These are phyloP conservation scores for Zangia roseola DNA, from an alignment of 768 basidiomycete species.

Conservation along the genomic window DNA sequence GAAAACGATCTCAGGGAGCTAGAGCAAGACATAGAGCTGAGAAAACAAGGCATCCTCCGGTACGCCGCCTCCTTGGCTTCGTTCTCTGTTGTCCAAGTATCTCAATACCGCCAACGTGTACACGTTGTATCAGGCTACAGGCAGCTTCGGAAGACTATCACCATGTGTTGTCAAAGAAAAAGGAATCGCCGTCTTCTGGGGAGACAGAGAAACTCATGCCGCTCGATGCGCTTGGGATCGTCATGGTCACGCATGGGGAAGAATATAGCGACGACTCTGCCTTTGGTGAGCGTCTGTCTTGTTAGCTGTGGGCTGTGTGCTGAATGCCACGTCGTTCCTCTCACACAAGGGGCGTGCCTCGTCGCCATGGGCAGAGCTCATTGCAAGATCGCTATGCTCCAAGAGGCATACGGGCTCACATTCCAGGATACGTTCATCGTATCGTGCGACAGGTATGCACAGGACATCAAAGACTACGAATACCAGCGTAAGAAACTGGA, in stretches of 20 bases:
- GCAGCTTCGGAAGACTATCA: slow-evolving; percentile 72
- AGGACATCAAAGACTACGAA: slow-evolving; percentile 84
- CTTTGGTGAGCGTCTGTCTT: slow-evolving; percentile 48
- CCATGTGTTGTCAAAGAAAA: slow-evolving; percentile 71
- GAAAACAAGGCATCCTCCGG: slow-evolving; percentile 72
- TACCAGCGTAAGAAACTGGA: slow-evolving; percentile 82
- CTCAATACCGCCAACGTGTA: slow-evolving; percentile 3
- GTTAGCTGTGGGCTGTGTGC: background rate
- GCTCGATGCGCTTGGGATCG: slow-evolving; percentile 76
- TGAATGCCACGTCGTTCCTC: background rate
- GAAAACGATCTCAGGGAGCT: slow-evolving; percentile 74
- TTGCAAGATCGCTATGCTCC: slow-evolving; percentile 80
- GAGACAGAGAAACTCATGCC: slow-evolving; percentile 70
- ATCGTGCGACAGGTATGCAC: slow-evolving; percentile 61
- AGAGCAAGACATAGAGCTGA: slow-evolving; percentile 80
- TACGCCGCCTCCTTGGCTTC: slow-evolving; percentile 35
- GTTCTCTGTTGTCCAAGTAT: background rate
- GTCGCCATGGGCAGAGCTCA: slow-evolving; percentile 78
- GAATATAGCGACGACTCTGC: slow-evolving; percentile 75
- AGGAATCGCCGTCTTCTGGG: slow-evolving; percentile 58
- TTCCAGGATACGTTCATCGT: slow-evolving; percentile 73
- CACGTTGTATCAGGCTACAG: slow-evolving; percentile 52
- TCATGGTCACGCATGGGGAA: slow-evolving; percentile 85
- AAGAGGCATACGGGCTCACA: slow-evolving; percentile 74
- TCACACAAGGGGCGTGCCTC: slow-evolving; percentile 66